Evolutionary conservation across 2,329 filamentous ascomycete genomes (phyloP), one percentile per base, ranked within the genome.

Genomic region (Trichoderma atrobrunneum): DNA sequence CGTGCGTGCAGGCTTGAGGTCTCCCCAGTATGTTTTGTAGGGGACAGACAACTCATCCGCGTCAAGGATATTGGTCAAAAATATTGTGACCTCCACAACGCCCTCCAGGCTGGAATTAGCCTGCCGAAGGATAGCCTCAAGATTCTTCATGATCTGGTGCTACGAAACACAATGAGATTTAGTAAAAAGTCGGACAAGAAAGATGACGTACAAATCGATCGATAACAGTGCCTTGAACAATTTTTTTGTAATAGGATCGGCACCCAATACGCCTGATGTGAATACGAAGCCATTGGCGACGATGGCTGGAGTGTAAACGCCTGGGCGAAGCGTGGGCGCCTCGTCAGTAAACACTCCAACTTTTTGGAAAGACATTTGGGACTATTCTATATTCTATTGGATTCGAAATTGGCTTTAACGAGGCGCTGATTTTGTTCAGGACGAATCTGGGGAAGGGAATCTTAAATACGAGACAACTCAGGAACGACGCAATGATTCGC

Each of bases 381-480:
- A 43, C 18, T 43, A n/a, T 43, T 18, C 18, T 43, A n/a, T 43
- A 18, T 43, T 43, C 3, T 43, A 43, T 10, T n/a, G 7, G 10
- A n/a, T 43, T 43, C 1, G 16, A n/a, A 0, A 18, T 18, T 1
- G 0, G 1, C n/a, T 43, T n/a, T 43, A 5, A 43, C 3, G n/a
- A 18, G 18, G 18, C 4, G 5, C 18, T 43, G 3, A n/a, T 43
- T 43, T 43, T n/a, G 39, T n/a, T 43, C 8, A 43, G 7, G 18
- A 18, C 39, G 18, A 43, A n/a, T 18, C 18, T n/a, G 18, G 39
- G 18, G 2, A 18, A n/a, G 0, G 7, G 18, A 1, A 0, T n/a
- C 18, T 43, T 18, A 43, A 43, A 43, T 43, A 43, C n/a, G 8
- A n/a, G 39, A 8, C 39, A 10, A n/a, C 39, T 43, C 0, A 10